Conservation (phyloP, 805 yeast genomes). For the Brettanomyces nanus region DNA sequence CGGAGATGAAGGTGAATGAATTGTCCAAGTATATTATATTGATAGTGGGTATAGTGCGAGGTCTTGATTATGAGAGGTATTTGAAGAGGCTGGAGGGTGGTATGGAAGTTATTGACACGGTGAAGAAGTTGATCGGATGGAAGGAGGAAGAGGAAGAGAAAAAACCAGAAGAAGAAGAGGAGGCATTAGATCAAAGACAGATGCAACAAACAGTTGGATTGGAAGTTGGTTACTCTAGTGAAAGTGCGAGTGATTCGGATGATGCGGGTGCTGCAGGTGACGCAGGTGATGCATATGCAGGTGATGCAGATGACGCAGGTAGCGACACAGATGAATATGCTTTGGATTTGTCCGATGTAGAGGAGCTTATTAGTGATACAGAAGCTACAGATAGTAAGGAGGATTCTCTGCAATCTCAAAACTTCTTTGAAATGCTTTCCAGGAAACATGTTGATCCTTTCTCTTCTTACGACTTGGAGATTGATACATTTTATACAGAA, state of each 20-base stretch:
- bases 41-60: slow-evolving; percentile 13
- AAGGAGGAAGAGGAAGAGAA: slow-evolving; percentile 4
- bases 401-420: background rate
- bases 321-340: slow-evolving; percentile 4
- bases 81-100: background rate
- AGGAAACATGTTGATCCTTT: slow-evolving; percentile 5
- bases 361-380: slow-evolving; percentile 5
- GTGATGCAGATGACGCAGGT: slow-evolving; percentile 1
- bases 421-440: slow-evolving; percentile 8
- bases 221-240: background rate
- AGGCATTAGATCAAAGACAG: background rate
- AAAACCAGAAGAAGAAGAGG: background rate
- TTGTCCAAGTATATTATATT: slow-evolving; percentile 9
- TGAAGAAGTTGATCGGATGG: background rate
- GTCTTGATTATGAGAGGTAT: slow-evolving; percentile 3
- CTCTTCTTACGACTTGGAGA: slow-evolving; percentile 15
- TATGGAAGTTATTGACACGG: background rate
- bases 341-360: slow-evolving; percentile 12
- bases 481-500: slow-evolving; percentile 12
- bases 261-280: background rate
- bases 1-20: slow-evolving; percentile 3
- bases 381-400: background rate
- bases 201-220: background rate
- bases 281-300: background rate
- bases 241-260: background rate